A percentile compares a stretch with the other conserved stretches of the same genome.
Conservation (phyloP, 2,329 filamentous ascomycete genomes). For the Malbranchea cinnamomea region DNA sequence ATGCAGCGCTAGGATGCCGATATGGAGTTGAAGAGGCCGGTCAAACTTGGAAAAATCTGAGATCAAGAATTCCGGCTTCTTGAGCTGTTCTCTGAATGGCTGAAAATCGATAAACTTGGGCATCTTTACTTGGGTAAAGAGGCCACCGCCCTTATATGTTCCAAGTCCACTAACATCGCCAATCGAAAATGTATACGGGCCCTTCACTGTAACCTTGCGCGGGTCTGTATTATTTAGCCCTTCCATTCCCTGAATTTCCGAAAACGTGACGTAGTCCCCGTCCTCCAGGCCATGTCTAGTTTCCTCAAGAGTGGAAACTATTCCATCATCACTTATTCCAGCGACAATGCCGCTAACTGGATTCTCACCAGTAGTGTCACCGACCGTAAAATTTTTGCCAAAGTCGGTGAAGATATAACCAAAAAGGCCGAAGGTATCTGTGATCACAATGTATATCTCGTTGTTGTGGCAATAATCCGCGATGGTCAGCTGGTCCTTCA, state of each 20-base stretch:
- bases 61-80: slow-evolving; percentile 76
- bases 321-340: slow-evolving; percentile 71
- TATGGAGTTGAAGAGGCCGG: slow-evolving; percentile 77
- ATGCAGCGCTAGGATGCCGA: slow-evolving; percentile 85
- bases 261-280: slow-evolving; percentile 90
- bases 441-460: slow-evolving; percentile 75
- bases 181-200: slow-evolving; percentile 93
- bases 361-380: slow-evolving; percentile 82
- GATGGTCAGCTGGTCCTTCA: slow-evolving; percentile 68
- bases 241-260: slow-evolving; percentile 86
- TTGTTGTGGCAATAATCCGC: slow-evolving; percentile 91
- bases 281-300: slow-evolving; percentile 90
- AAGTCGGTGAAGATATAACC: slow-evolving; percentile 96
- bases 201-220: slow-evolving; percentile 84
- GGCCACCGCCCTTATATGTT: slow-evolving; percentile 72
- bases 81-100: slow-evolving; percentile 58
- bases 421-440: slow-evolving; percentile 87
- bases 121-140: slow-evolving; percentile 97
- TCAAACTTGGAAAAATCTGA: slow-evolving; percentile 98
- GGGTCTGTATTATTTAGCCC: slow-evolving; percentile 68
- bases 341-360: slow-evolving; percentile 79
- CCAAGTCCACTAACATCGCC: slow-evolving; percentile 81
- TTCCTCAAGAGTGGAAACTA: slow-evolving; percentile 89
- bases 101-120: slow-evolving; percentile 87
- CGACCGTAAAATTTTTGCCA: slow-evolving; percentile 79